A percentile compares a stretch with the other conserved stretches of the same genome.
These are phyloP conservation scores for Thermoascus crustaceus DNA, from an alignment of 2,329 filamentous ascomycete genomes.

Conservation along the genomic window DNA sequence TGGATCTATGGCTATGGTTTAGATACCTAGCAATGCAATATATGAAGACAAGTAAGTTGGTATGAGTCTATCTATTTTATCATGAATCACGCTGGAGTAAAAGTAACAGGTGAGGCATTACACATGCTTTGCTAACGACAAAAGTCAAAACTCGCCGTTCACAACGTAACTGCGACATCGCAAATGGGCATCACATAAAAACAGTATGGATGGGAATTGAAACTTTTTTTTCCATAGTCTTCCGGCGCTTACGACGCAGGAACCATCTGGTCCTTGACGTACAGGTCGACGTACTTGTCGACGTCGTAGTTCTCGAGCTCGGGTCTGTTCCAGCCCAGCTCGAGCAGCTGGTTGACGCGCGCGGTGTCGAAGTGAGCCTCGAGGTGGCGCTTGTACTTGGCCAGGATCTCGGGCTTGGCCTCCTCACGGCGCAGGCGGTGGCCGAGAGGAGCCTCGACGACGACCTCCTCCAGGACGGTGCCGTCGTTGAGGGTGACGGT, in stretches of 20 bases:
- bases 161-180: no score
- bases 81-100: no score
- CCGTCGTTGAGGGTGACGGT: conserved; percentile 94
- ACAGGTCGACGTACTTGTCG: conserved; percentile 90
- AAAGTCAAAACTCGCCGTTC: no score
- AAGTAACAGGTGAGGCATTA: no score
- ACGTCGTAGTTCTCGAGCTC: conserved; percentile 73
- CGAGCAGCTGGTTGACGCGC: conserved; percentile 73
- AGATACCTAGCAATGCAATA: no score
- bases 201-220: no score
- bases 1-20: no score
- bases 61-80: not conserved
- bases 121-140: no score
- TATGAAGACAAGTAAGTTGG: not conserved
- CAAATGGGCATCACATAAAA: no score
- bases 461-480: conserved; percentile 80
- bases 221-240: not conserved
- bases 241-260: conserved; percentile 12
- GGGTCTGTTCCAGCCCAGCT: conserved; percentile 66
- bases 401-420: conserved; percentile 93
- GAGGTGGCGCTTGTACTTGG: conserved; percentile 91
- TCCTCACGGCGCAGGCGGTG: conserved; percentile 87
- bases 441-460: conserved; percentile 88
- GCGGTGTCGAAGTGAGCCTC: conserved; percentile 69
- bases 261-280: conserved; percentile 48